Base-by-base conservation (phyloP, 1,284 basidiomycete species). In the Stygiomarasmius scandens region DNA sequence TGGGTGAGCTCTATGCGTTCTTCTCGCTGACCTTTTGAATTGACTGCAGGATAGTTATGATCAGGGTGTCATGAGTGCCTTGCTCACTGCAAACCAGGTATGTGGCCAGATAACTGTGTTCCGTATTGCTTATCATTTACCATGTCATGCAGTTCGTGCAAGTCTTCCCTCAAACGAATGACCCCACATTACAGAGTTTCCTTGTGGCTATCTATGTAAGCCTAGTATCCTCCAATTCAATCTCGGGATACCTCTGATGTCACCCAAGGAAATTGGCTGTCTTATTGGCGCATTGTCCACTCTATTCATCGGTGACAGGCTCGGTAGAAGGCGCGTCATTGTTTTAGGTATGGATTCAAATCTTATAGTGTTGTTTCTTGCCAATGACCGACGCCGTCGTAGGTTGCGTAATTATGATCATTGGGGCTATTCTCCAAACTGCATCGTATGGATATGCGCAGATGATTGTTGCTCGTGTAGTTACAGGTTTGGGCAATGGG, bases 401-500 rank as follows among this genome's bases (percentile, higher is more conserved):
- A 58, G 60, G 58, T 29, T 55, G 54, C 22, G 27, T 47, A 2
- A 77, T 86, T 52, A 87, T 87, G 85, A 82, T 84, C 38, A 73
- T 85, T 43, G 85, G 85, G n/a, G 83, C 84, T 6, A 80, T 85
- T 56, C 71, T 87, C 11, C 83, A 86, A 67, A 71, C 83, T 6
- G 71, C 82, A 11, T 79, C 83, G 4, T 82, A 76, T 64, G 73
- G 74, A 48, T 82, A 86, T 59, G 72, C 79, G 1, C 80, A 85
- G 62, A 79, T 89, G 68, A 77, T 85, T 25, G 80, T 84, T 22
- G 85, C 85, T 10, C 83, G 86, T 22, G 78, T 86, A 41, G 66
- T 89, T 48, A 85, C 84, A 0, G 86, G 86, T 29, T 64, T 90
- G 19, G 86, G 88, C 10, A 90, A 90, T 64, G 88, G 88, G 25